Conservation (phyloP, 345 rosid species). For the Reutealis trisperma region DNA sequence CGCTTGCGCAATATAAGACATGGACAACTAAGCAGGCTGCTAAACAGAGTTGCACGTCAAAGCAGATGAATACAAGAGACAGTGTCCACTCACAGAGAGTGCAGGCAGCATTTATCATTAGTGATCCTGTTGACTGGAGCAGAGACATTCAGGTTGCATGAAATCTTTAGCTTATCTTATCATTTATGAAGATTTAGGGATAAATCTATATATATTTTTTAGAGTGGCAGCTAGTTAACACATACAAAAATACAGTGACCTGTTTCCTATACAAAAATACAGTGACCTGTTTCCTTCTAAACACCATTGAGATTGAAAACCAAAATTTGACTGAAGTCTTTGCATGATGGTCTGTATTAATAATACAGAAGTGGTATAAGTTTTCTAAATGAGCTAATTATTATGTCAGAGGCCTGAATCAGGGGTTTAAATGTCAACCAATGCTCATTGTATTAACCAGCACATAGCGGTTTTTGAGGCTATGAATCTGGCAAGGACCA, state of each 20-base stretch:
- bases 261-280: neutral
- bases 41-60: constrained; percentile 14
- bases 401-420: neutral
- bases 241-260: neutral
- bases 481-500: neutral
- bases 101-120: constrained; percentile 81
- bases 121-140: constrained; percentile 96
- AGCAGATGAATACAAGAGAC: constrained; percentile 26
- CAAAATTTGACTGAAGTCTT: neutral
- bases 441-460: neutral
- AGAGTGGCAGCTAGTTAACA: neutral
- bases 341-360: neutral
- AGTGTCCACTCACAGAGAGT: constrained; percentile 51
- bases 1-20: constrained; percentile 68
- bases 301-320: neutral
- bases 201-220: neutral
- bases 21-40: constrained; percentile 43
- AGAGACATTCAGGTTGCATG: constrained; percentile 78
- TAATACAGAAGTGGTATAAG: neutral
- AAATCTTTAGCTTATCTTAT: constrained; percentile 3
- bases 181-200: neutral
- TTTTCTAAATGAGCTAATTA: neutral
- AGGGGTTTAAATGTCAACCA: neutral
- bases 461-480: neutral
- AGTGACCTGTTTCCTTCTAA: neutral